phyloP scores from a whole-genome alignment of 805 yeast genomes.

The Candida oleophila region DNA sequence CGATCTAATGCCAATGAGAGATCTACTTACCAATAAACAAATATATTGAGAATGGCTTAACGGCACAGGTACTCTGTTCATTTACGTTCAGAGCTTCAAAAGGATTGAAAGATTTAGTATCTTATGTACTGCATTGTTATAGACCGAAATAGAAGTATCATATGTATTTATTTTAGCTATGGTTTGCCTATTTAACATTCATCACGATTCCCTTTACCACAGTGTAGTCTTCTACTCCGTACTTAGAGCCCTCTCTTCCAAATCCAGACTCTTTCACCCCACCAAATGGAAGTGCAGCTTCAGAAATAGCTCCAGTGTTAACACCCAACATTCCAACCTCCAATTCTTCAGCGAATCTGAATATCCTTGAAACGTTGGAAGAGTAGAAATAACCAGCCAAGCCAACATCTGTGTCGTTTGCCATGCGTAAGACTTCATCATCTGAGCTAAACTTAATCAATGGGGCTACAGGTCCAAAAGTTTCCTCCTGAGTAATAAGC shows the following conservation, averaged over 20 bases:
- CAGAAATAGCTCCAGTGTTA: slow-evolving; percentile 73
- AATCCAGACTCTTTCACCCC: slow-evolving; percentile 68
- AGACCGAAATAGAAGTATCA: too few species aligned
- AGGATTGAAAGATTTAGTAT: too few species aligned
- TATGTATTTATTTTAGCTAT: not conserved
- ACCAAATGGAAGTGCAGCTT: slow-evolving; percentile 57
- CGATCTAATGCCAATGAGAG: too few species aligned
- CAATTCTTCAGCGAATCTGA: slow-evolving; percentile 63
- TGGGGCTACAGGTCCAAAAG: slow-evolving; percentile 81
- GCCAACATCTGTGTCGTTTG: slow-evolving; percentile 71
- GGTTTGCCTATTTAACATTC: slow-evolving; percentile 1
- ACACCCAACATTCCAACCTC: slow-evolving; percentile 83
- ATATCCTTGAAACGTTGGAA: slow-evolving; percentile 49
- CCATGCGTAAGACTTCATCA: slow-evolving; percentile 59
- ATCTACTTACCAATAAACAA: too few species aligned
- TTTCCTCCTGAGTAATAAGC: slow-evolving; percentile 64
- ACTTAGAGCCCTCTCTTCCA: slow-evolving; percentile 67
- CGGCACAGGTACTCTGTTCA: too few species aligned
- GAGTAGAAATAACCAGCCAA: slow-evolving; percentile 77
- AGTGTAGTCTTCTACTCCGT: slow-evolving; percentile 62
- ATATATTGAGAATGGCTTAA: too few species aligned
- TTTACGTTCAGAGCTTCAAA: too few species aligned
- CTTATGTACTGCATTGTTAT: too few species aligned
- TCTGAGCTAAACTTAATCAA: slow-evolving; percentile 62
- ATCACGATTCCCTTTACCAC: slow-evolving; percentile 62